phyloP scores from a whole-genome alignment of 2,329 filamentous ascomycete genomes.

The Penicillium sp. region DNA sequence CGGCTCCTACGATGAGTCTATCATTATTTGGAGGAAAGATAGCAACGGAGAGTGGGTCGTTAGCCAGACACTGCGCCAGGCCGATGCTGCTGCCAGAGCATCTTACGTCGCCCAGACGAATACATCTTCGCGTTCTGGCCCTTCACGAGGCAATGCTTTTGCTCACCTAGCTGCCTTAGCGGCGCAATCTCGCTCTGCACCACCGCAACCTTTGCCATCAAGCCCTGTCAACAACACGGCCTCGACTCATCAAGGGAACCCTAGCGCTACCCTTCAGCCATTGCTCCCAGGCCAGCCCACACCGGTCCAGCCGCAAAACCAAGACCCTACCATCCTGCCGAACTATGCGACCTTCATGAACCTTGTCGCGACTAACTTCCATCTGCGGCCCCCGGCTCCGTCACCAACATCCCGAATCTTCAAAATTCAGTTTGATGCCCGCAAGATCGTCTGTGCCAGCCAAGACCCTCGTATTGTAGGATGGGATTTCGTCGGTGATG shows the following conservation, averaged over 20 bases:
- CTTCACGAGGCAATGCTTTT: conserved; percentile 21
- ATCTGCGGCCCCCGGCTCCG: not conserved
- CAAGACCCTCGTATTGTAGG: conserved; percentile 91
- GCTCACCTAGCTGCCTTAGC: conserved; percentile 20
- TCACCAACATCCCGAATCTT: conserved; percentile 71
- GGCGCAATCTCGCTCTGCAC: not conserved
- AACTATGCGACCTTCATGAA: not conserved
- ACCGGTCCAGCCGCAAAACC: conserved; percentile 32
- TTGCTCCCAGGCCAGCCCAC: conserved; percentile 30
- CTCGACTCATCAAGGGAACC: conserved; percentile 4
- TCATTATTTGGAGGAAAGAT: conserved; percentile 92
- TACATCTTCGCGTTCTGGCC: not conserved
- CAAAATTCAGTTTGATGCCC: conserved; percentile 94
- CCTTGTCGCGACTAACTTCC: not conserved
- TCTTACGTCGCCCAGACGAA: conserved; percentile 22
- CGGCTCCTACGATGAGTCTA: conserved; percentile 92
- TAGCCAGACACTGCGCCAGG: conserved; percentile 73
- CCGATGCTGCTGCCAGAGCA: conserved; percentile 52
- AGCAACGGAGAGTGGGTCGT: conserved; percentile 83
- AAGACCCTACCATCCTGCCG: not conserved
- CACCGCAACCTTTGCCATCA: not conserved
- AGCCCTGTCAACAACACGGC: not conserved
- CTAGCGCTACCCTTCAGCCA: conserved; percentile 2
- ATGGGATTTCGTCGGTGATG: conserved; percentile 95
- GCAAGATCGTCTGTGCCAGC: conserved; percentile 91